Percentiles rank a stretch among this genome's conserved stretches.
phyloP scores from a whole-genome alignment of 2,329 filamentous ascomycete genomes.

The Penicillium sp. region DNA sequence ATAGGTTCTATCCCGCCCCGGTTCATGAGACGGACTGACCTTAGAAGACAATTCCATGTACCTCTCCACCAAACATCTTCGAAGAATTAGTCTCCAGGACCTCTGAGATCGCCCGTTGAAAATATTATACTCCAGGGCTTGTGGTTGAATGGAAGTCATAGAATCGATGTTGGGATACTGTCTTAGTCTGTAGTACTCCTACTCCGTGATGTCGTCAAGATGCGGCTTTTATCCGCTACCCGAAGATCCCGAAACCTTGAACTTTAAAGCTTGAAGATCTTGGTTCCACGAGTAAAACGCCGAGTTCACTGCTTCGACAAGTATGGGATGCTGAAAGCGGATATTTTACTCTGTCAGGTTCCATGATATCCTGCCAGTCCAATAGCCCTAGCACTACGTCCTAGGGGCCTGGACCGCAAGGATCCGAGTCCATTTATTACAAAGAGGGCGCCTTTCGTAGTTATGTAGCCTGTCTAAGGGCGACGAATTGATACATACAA shows the following conservation, averaged over 20 bases:
- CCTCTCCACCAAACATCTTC: too few species aligned
- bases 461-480: neutral
- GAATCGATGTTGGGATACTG: too few species aligned
- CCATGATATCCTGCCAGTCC: slow-evolving; percentile 3
- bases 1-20: too few species aligned
- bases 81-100: too few species aligned
- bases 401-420: slow-evolving; percentile 17
- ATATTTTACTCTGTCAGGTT: slow-evolving; percentile 1
- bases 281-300: neutral
- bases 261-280: slow-evolving; percentile 1
- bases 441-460: neutral
- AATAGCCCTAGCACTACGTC: slow-evolving; percentile 4
- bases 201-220: slow-evolving; percentile 12
- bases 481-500: neutral
- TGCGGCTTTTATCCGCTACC: slow-evolving; percentile 1
- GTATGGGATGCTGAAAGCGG: slow-evolving; percentile 17
- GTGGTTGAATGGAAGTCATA: too few species aligned
- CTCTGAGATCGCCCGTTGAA: too few species aligned
- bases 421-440: slow-evolving; percentile 2
- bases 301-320: neutral
- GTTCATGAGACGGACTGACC: too few species aligned
- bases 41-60: too few species aligned
- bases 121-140: too few species aligned
- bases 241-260: slow-evolving; percentile 14
- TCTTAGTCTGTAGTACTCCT: too few species aligned